phyloP scores from a whole-genome alignment of 2,329 filamentous ascomycete species.

The Fusarium austroafricanum region DNA sequence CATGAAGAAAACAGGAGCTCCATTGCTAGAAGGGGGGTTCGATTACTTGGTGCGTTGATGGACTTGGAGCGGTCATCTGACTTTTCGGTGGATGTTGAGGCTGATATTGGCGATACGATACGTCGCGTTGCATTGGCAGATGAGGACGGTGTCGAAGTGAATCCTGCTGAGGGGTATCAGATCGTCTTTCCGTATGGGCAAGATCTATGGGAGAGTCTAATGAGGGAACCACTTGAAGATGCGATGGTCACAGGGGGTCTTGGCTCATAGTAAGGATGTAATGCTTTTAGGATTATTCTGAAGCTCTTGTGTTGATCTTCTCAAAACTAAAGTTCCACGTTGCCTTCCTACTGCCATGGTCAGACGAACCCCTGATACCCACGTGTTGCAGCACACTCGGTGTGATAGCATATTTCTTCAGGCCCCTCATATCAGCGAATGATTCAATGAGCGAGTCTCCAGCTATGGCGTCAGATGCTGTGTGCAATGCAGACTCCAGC shows the following conservation, averaged over 20 bases:
- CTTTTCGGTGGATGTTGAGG: neutral
- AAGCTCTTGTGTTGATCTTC: neutral
- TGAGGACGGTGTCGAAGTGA: neutral
- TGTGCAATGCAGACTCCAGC: conserved; percentile 32
- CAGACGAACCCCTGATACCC: conserved; percentile 46
- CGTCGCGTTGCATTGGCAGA: neutral
- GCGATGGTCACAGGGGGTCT: neutral
- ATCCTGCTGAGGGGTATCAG: neutral
- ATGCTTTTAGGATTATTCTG: too few species aligned
- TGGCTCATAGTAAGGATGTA: too few species aligned
- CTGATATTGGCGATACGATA: conserved; percentile 4
- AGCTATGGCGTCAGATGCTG: conserved; percentile 38
- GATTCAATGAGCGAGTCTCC: conserved; percentile 50
- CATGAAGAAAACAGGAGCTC: neutral
- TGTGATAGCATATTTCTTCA: conserved; percentile 50
- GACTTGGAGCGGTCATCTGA: neutral
- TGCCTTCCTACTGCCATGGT: conserved; percentile 39
- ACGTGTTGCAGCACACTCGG: conserved; percentile 51
- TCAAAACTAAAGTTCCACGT: conserved; percentile 52
- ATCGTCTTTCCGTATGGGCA: conserved; percentile 7
- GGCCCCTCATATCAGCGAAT: conserved; percentile 39
- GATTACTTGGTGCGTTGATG: neutral
- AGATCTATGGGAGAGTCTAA: conserved; percentile 3
- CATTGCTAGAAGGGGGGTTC: neutral
- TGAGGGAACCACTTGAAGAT: neutral